These are phyloP conservation scores for Trebouxiophyceae sp. DNA, from an alignment of 163 green algal species.

Conservation along the genomic window DNA sequence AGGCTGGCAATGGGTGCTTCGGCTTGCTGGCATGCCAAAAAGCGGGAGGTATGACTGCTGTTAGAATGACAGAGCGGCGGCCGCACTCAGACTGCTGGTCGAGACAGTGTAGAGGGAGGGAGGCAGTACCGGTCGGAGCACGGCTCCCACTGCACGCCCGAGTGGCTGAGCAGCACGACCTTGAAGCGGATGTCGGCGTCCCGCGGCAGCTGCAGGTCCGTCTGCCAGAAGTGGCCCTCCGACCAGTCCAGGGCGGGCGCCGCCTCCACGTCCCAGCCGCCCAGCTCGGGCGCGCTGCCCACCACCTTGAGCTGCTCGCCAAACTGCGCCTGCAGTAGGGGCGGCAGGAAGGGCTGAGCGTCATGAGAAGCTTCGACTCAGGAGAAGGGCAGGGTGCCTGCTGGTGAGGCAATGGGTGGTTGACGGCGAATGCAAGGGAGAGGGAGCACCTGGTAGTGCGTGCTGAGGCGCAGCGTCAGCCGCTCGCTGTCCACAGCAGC, in stretches of 20 bases:
- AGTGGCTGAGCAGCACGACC: constrained; percentile 2
- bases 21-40: no score
- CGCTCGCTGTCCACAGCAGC: not conserved
- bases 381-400: no score
- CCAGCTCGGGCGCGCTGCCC: not conserved
- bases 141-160: constrained; percentile 4
- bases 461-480: not conserved
- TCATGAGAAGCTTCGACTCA: no score
- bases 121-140: not conserved
- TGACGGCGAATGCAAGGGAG: no score
- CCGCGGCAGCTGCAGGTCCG: not conserved
- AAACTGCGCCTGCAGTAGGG: constrained; percentile 4
- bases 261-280: not conserved
- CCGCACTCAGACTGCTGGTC: no score
- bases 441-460: not conserved
- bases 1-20: no score
- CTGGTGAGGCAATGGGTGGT: no score
- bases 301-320: constrained; percentile 6
- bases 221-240: constrained; percentile 4
- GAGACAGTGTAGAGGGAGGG: no score
- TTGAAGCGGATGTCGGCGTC: constrained; percentile 1
- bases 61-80: no score
- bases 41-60: no score
- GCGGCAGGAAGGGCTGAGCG: not conserved
- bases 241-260: constrained; percentile 5